A percentile compares a stretch with the other conserved stretches of the same genome.
Evolutionary conservation across 192 early-diverging fungal genomes (phyloP).

Genomic region (Backusella tarrabulga): DNA sequence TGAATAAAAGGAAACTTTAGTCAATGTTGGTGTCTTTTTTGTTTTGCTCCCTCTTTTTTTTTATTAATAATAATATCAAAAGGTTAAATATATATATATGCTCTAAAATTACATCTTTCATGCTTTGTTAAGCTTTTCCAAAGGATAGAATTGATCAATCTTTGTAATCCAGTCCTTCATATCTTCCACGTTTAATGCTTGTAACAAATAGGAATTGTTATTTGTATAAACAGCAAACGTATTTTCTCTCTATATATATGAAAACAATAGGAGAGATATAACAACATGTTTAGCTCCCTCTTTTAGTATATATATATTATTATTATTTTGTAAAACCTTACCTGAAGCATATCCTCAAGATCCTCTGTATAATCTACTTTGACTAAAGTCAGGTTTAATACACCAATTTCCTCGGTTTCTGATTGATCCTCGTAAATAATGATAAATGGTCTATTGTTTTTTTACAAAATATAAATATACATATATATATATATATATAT

Average conservation of each 20-base stretch:
- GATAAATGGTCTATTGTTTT: constrained; percentile 63
- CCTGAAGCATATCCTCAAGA: constrained; percentile 58
- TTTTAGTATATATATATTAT: not conserved
- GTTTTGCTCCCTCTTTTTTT: not conserved
- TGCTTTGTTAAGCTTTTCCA: constrained; percentile 18
- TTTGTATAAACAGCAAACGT: constrained; percentile 69
- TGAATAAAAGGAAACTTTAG: not conserved
- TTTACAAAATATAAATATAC: not conserved
- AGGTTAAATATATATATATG: not conserved
- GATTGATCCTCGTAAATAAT: constrained; percentile 67
- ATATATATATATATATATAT: too few species aligned
- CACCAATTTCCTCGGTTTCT: constrained; percentile 64
- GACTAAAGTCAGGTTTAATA: constrained; percentile 69
- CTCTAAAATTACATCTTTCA: not conserved
- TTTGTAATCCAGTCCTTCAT: constrained; percentile 65
- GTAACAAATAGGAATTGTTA: constrained; percentile 61
- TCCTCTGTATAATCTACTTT: constrained; percentile 56
- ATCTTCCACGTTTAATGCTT: constrained; percentile 54
- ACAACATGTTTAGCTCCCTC: not conserved
- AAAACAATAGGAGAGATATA: constrained; percentile 8
- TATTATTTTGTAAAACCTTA: constrained; percentile 13
- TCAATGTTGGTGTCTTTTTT: not conserved
- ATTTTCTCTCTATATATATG: constrained; percentile 41
- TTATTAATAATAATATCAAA: not conserved
- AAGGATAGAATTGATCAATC: constrained; percentile 41